Evolutionary conservation across 2,329 filamentous ascomycete genomes (phyloP).

Genomic region (Aspergillus pseudotamarii): DNA sequence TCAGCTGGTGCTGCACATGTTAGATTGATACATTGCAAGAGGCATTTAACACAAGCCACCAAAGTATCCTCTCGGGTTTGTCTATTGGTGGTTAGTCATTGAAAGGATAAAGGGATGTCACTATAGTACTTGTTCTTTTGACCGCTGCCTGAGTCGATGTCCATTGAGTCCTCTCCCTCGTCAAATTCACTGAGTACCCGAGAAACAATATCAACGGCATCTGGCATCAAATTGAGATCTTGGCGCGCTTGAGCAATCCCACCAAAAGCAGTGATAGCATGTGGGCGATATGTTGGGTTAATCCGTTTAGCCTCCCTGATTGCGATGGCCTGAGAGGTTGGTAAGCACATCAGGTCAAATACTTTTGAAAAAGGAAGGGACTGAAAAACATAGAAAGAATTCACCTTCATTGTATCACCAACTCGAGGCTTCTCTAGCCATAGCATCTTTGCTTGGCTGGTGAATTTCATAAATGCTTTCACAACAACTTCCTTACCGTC

Average conservation of each 20-base stretch:
- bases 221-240: slow-evolving; percentile 70
- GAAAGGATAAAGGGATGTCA: not conserved
- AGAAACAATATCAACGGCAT: slow-evolving; percentile 66
- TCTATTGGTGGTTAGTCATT: slow-evolving; percentile 9
- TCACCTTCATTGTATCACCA: slow-evolving; percentile 68
- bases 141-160: slow-evolving; percentile 59
- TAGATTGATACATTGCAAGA: slow-evolving; percentile 42
- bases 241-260: slow-evolving; percentile 68
- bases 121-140: slow-evolving; percentile 39
- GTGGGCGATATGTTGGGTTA: slow-evolving; percentile 78
- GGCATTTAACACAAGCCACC: slow-evolving; percentile 41
- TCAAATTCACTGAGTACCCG: slow-evolving; percentile 64
- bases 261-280: slow-evolving; percentile 73
- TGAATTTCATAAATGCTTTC: slow-evolving; percentile 76
- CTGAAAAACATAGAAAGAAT: not conserved
- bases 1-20: slow-evolving; percentile 22
- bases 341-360: not conserved
- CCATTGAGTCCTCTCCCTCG: slow-evolving; percentile 65
- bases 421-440: slow-evolving; percentile 62
- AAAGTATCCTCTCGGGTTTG: slow-evolving; percentile 40
- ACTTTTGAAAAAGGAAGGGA: slow-evolving; percentile 1
- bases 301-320: slow-evolving; percentile 88
- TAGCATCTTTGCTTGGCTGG: slow-evolving; percentile 63
- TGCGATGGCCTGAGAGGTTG: slow-evolving; percentile 60
- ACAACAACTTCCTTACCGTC: slow-evolving; percentile 86